Evolutionary conservation across 1,284 basidiomycete species (phyloP).

Genomic region (Singerocomus rubriflavus): DNA sequence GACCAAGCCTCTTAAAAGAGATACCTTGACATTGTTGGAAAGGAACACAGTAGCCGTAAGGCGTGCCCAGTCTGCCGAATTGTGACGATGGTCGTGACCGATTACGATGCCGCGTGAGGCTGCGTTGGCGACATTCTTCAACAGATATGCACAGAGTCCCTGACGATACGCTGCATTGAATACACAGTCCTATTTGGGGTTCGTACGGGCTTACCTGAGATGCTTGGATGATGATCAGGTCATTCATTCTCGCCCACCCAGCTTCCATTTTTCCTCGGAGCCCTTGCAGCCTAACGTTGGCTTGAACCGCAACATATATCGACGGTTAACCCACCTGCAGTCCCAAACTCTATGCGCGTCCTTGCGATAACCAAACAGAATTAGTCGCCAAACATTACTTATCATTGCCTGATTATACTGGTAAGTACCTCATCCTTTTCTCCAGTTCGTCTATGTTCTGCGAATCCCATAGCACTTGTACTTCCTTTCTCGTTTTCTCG

Average conservation of each 20-base stretch:
- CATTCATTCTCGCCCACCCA: conserved; percentile 85
- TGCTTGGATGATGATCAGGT: conserved; percentile 77
- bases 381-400: background rate
- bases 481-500: conserved; percentile 49
- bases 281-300: conserved; percentile 41
- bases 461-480: conserved; percentile 48
- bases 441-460: conserved; percentile 50
- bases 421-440: conserved; percentile 52
- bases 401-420: conserved; percentile 1
- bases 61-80: conserved; percentile 74
- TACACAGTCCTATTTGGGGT: background rate
- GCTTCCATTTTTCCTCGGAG: conserved; percentile 81
- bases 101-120: conserved; percentile 66
- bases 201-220: conserved; percentile 55
- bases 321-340: conserved; percentile 56
- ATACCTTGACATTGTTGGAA: conserved; percentile 60
- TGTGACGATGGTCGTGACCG: conserved; percentile 78
- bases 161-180: conserved; percentile 25
- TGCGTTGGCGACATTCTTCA: conserved; percentile 51
- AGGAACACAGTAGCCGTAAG: conserved; percentile 72
- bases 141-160: conserved; percentile 75
- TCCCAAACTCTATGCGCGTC: conserved; percentile 78
- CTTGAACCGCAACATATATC: background rate
- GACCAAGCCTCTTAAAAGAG: conserved; percentile 66
- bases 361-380: conserved; percentile 33